These are phyloP conservation scores for Komagataella kurtzmanii DNA, from an alignment of 805 yeast species.

Conservation along the genomic window DNA sequence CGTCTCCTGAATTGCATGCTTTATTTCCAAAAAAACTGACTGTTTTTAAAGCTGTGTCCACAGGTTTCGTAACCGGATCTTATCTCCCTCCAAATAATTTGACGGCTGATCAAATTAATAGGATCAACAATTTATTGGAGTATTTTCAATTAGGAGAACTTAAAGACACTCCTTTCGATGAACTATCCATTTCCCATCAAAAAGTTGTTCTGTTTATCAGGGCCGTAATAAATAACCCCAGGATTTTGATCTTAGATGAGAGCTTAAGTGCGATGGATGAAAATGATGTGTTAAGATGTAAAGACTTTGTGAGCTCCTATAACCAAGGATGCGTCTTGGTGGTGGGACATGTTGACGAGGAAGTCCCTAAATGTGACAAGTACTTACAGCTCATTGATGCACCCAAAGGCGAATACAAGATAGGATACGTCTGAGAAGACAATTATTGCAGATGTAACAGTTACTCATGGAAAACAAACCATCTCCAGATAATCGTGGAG, in stretches of 20 bases:
- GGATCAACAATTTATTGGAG: constrained; percentile 30
- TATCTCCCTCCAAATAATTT: constrained; percentile 34
- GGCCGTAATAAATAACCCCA: constrained; percentile 68
- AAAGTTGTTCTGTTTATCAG: constrained; percentile 66
- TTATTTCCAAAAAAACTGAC: constrained; percentile 54
- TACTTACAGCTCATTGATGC: constrained; percentile 24
- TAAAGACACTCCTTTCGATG: constrained; percentile 30
- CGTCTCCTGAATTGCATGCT: constrained; percentile 89
- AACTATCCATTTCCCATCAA: constrained; percentile 58
- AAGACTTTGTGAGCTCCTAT: constrained; percentile 35
- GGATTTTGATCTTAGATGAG: constrained; percentile 74
- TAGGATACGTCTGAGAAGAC: constrained; percentile 9
- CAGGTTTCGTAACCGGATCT: constrained; percentile 68
- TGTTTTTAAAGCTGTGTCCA: constrained; percentile 43
- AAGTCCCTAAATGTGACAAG: constrained; percentile 60
- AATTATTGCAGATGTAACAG: not conserved
- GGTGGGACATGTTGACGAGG: constrained; percentile 76
- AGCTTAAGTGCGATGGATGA: constrained; percentile 87
- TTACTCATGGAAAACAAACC: too few species aligned
- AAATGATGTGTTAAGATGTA: constrained; percentile 40
- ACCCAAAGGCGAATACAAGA: constrained; percentile 14
- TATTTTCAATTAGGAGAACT: constrained; percentile 27
- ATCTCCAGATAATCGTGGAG: too few species aligned
- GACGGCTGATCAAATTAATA: constrained; percentile 19
- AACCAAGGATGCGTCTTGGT: constrained; percentile 55